A percentile compares a stretch with the other conserved stretches of the same genome.
Evolutionary conservation across 148 eudicot genomes (phyloP).

Genomic region (Rhododendron vialii): DNA sequence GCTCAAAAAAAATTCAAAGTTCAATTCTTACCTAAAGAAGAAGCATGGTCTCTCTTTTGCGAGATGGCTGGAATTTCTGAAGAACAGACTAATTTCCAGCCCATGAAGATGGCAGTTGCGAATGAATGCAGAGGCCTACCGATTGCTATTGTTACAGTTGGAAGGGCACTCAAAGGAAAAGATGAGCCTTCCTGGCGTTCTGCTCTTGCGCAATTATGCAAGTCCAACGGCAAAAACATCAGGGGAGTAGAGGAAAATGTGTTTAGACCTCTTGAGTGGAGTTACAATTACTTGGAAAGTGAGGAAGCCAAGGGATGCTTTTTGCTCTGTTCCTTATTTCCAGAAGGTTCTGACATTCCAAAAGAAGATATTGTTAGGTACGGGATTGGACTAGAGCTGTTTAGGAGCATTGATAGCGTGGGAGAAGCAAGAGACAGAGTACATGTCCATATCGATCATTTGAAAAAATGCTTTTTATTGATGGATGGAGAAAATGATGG

Average conservation of each 20-base stretch:
- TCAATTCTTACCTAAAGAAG: constrained; percentile 7
- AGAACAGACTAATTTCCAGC: neutral
- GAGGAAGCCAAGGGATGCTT: constrained; percentile 5
- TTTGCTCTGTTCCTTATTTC: constrained; percentile 14
- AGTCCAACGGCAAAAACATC: neutral
- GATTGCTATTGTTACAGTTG: constrained; percentile 4
- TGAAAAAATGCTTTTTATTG: constrained; percentile 9
- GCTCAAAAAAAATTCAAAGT: constrained; percentile 13
- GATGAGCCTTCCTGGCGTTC: neutral
- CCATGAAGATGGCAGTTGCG: neutral
- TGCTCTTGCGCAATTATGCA: neutral
- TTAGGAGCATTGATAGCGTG: neutral
- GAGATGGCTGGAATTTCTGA: constrained; percentile 21
- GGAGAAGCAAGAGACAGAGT: neutral
- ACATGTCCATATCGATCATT: neutral
- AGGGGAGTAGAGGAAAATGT: neutral
- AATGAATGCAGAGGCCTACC: constrained; percentile 16
- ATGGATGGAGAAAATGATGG: neutral
- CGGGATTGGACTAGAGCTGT: constrained; percentile 6
- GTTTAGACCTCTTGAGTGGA: neutral
- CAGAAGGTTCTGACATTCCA: neutral
- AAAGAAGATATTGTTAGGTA: neutral
- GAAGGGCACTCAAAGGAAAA: neutral
- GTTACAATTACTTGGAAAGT: constrained; percentile 1
- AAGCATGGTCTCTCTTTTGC: constrained; percentile 27